A percentile compares a stretch with the other conserved stretches of the same genome.
Evolutionary conservation across 768 basidiomycete genomes (phyloP).

Genomic region (Leccinum uliginosum): DNA sequence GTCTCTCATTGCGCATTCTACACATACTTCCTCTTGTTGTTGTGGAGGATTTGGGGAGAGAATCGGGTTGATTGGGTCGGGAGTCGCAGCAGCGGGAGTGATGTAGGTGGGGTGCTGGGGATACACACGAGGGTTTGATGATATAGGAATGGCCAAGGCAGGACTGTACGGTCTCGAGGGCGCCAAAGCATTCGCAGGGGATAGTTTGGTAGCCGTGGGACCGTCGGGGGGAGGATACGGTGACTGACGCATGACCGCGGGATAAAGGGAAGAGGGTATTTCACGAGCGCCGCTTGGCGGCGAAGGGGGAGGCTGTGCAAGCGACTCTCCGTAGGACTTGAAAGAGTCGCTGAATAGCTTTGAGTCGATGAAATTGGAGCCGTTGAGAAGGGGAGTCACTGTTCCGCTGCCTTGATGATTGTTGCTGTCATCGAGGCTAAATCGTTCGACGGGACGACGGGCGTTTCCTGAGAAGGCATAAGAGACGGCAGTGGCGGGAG

Average conservation of each 20-base stretch:
- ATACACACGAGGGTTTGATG: slow-evolving; percentile 61
- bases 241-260: slow-evolving; percentile 45
- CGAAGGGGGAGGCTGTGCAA: slow-evolving; percentile 21
- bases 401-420: slow-evolving; percentile 16
- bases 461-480: slow-evolving; percentile 43
- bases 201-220: slow-evolving; percentile 29
- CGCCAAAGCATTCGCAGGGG: slow-evolving; percentile 54
- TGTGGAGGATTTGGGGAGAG: slow-evolving; percentile 51
- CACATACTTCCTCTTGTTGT: slow-evolving; percentile 78
- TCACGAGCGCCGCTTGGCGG: slow-evolving; percentile 21
- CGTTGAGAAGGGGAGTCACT: slow-evolving; percentile 21
- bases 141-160: slow-evolving; percentile 46
- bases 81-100: slow-evolving; percentile 46
- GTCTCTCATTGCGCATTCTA: slow-evolving; percentile 98
- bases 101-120: slow-evolving; percentile 78
- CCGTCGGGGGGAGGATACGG: slow-evolving; percentile 37
- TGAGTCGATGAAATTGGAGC: slow-evolving; percentile 25
- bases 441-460: slow-evolving; percentile 48
- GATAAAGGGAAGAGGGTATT: slow-evolving; percentile 32
- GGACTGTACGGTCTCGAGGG: slow-evolving; percentile 51
- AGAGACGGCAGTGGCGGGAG: slow-evolving; percentile 34
- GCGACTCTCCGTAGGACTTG: slow-evolving; percentile 30
- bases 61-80: slow-evolving; percentile 57
- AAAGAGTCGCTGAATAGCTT: slow-evolving; percentile 27
- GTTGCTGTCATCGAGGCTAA: slow-evolving; percentile 45